These are phyloP conservation scores for Elaphomyces granulatus DNA, from an alignment of 495 filamentous ascomycete species.

Conservation along the genomic window DNA sequence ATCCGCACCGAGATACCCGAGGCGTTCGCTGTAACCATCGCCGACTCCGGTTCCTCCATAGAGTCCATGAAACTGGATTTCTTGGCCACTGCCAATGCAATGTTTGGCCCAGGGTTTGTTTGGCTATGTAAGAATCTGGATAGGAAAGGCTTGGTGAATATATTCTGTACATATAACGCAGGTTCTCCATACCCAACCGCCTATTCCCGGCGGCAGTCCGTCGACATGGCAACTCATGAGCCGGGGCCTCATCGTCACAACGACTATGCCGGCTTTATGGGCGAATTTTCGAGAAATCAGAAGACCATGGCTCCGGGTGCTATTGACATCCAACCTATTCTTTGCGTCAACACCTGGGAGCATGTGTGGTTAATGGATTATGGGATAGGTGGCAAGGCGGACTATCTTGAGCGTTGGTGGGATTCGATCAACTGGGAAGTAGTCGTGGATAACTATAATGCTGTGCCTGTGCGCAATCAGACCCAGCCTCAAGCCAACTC, in stretches of 20 bases:
- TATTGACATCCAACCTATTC: slow-evolving; percentile 52
- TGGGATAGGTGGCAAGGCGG: slow-evolving; percentile 62
- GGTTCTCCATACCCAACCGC: slow-evolving; percentile 77
- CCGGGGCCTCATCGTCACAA: slow-evolving; percentile 18
- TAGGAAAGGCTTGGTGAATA: slow-evolving; percentile 42
- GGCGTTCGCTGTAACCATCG: slow-evolving; percentile 35
- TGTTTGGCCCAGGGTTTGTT: slow-evolving; percentile 97
- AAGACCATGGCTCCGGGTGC: slow-evolving; percentile 47
- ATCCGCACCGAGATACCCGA: slow-evolving; percentile 35
- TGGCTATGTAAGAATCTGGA: slow-evolving; percentile 62
- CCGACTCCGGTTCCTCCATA: slow-evolving; percentile 58
- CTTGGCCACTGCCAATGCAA: slow-evolving; percentile 64
- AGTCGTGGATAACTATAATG: slow-evolving; percentile 41
- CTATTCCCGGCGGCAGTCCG: slow-evolving; percentile 62
- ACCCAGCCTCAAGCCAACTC: slow-evolving; percentile 10
- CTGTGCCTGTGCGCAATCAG: slow-evolving; percentile 15
- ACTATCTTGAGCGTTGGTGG: slow-evolving; percentile 77
- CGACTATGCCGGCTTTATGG: slow-evolving; percentile 36
- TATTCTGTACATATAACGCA: slow-evolving; percentile 82
- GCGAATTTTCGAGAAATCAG: slow-evolving; percentile 28
- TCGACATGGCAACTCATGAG: slow-evolving; percentile 64
- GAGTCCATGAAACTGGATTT: slow-evolving; percentile 68
- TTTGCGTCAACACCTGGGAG: slow-evolving; percentile 94
- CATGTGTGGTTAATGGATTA: slow-evolving; percentile 84
- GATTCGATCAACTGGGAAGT: slow-evolving; percentile 66